Conservation (phyloP, 306 rosid genomes). For the Citrullus amarus region DNA sequence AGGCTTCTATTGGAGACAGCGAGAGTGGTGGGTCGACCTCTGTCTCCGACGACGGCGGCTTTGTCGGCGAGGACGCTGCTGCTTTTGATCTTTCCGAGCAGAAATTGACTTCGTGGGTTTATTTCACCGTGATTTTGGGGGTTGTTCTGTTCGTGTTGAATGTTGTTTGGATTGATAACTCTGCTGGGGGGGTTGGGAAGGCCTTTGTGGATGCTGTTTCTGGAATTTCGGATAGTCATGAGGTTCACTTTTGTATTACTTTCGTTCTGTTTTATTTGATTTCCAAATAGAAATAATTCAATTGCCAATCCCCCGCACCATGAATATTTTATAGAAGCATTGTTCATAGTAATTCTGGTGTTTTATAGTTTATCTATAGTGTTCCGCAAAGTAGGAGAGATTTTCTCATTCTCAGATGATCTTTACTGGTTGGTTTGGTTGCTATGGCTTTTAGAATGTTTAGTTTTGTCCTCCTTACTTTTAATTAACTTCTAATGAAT, state of each 20-base stretch:
- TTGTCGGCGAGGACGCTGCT: slow-evolving; percentile 75
- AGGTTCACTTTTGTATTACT: slow-evolving; percentile 23
- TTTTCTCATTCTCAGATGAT: not conserved
- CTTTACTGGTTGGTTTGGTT: not conserved
- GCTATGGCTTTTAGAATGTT: too few species aligned
- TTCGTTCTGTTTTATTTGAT: not conserved
- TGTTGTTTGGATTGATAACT: slow-evolving; percentile 62
- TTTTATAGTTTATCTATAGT: not conserved
- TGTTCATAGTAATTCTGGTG: not conserved
- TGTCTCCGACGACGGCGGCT: not conserved
- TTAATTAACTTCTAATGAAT: too few species aligned
- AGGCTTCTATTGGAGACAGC: slow-evolving; percentile 29
- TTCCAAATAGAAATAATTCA: not conserved
- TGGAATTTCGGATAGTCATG: slow-evolving; percentile 47
- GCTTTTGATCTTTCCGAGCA: slow-evolving; percentile 42
- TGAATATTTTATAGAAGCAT: not conserved
- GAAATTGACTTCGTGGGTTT: slow-evolving; percentile 62
- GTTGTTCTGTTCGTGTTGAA: slow-evolving; percentile 54
- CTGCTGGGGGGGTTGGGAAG: slow-evolving; percentile 65
- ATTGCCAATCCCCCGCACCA: not conserved
- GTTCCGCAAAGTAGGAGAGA: not conserved
- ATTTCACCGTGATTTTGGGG: slow-evolving; percentile 50
- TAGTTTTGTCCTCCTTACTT: too few species aligned
- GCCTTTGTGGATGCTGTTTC: slow-evolving; percentile 57
- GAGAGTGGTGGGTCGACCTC: slow-evolving; percentile 6